Conservation (phyloP, 179 eudicot species). For the Beta corolliflora region DNA sequence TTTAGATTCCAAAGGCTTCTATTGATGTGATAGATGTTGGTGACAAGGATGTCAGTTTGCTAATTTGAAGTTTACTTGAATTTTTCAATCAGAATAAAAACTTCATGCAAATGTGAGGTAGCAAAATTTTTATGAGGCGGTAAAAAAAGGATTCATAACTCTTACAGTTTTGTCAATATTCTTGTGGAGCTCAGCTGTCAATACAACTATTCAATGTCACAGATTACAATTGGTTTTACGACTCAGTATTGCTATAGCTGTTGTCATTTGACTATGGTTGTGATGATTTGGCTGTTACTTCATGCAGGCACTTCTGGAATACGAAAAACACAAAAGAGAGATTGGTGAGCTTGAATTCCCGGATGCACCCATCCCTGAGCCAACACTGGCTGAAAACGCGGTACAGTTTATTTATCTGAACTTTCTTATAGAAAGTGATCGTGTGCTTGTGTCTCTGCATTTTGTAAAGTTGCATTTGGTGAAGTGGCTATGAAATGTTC, state of each 20-base stretch:
- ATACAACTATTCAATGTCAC: not conserved
- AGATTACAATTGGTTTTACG: not conserved
- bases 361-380: constrained; percentile 43
- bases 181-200: not conserved
- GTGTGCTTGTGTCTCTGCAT: not conserved
- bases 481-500: not conserved
- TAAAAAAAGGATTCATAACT: not conserved
- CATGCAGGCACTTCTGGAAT: constrained; percentile 68
- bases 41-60: not conserved
- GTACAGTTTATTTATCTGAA: constrained; percentile 27
- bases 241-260: not conserved
- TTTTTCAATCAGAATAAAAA: not conserved
- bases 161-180: not conserved
- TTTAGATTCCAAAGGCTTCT: not conserved
- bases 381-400: constrained; percentile 51
- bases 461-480: not conserved
- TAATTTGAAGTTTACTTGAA: not conserved
- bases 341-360: constrained; percentile 66
- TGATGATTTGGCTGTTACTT: constrained; percentile 10
- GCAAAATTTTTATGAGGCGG: not conserved
- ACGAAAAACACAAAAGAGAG: constrained; percentile 59
- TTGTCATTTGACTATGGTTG: not conserved
- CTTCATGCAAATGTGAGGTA: not conserved
- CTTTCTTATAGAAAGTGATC: not conserved
- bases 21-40: not conserved